Conservation (phyloP, 176 grass and related monocot species). For the Cocos nucifera region DNA sequence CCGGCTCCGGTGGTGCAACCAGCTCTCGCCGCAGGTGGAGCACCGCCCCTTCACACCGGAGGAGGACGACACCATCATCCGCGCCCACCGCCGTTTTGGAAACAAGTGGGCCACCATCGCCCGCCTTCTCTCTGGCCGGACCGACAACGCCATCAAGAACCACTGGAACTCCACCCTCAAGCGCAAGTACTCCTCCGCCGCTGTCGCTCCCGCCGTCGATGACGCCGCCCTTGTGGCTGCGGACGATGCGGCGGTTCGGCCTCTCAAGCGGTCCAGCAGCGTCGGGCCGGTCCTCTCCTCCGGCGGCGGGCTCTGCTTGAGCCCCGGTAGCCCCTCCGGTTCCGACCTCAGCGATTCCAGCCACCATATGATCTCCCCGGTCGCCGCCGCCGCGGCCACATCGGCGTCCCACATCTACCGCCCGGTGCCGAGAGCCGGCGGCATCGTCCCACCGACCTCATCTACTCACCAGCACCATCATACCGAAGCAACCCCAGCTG, state of each 20-base stretch:
- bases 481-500: not conserved
- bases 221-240: slow-evolving; percentile 1
- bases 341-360: slow-evolving; percentile 5
- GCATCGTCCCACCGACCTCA: not conserved
- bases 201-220: slow-evolving; percentile 26
- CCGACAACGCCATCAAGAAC: slow-evolving; percentile 98
- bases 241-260: not conserved
- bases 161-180: slow-evolving; percentile 99
- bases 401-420: not conserved
- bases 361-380: not conserved
- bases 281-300: not conserved
- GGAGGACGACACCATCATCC: slow-evolving; percentile 82
- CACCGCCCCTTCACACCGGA: slow-evolving; percentile 78
- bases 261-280: not conserved
- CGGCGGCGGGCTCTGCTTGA: slow-evolving; percentile 1
- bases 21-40: slow-evolving; percentile 89
- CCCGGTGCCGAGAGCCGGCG: slow-evolving; percentile 2
- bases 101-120: slow-evolving; percentile 99
- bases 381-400: not conserved
- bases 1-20: slow-evolving; percentile 88
- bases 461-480: not conserved
- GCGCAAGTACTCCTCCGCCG: slow-evolving; percentile 42
- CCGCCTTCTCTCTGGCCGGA: slow-evolving; percentile 59
- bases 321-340: not conserved
- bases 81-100: slow-evolving; percentile 55